Base-by-base conservation (phyloP, 768 basidiomycete species). In the Grammothele lineata region DNA sequence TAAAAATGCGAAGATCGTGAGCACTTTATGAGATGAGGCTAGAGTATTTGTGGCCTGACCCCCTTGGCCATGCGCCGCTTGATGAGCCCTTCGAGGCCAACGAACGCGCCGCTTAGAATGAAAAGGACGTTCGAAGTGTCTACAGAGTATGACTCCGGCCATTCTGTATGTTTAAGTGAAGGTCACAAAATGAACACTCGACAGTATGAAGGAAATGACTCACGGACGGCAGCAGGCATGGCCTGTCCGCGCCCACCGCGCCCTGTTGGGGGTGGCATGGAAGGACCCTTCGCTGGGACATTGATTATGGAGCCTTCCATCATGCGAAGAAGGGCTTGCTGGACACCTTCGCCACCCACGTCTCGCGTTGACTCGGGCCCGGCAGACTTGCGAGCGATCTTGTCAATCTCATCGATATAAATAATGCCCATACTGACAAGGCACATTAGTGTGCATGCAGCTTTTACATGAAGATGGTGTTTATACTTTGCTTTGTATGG, bases 391-490 rank as follows among this genome's bases (percentile, higher is more conserved):
- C 81, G 77, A 12, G 92, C 87, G 48, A 96, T 83, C 69, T 98
- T 97, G 70, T 97, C 95, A 1, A 93, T 73, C 69, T 98, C 95
- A 59, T 98, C 95, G 38, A 98, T 93, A 61, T 95, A 95, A 25
- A 97, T 85, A 51, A 98, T 96, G 5, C 94, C 94, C 62, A 83
- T 83, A 60, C 91, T 94, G 47, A 7, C 10, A n/a, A 25, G 9
- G 2, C 24, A 8, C n/a, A 8, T 7, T 6, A 1, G 22, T 18
- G 6, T 24, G 11, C 12, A n/a, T n/a, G n/a, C n/a, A n/a, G n/a
- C n/a, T n/a, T n/a, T n/a, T n/a, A n/a, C n/a, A n/a, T n/a, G 19
- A 17, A n/a, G 24, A 32, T 40, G 19, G 33, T 5, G 14, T 4
- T 14, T 37, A 33, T 57, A 90, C 91, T 88, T 87, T 18, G 95